Base-by-base conservation (phyloP, 371 early-diverging fungal species). In the Sporodiniella umbellata region DNA sequence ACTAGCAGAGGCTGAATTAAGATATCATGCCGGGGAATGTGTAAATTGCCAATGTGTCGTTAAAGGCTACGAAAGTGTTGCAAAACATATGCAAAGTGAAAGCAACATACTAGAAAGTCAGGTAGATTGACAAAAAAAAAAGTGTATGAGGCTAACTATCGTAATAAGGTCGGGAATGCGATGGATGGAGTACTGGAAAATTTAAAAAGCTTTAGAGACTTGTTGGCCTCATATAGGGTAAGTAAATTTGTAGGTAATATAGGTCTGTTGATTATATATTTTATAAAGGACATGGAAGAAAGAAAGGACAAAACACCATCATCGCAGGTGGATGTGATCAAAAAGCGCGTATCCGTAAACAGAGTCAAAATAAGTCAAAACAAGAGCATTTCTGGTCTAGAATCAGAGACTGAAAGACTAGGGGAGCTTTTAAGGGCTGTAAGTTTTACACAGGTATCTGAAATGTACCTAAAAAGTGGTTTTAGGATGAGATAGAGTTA, bases 401-500 rank as follows among this genome's bases (percentile, higher is more conserved):
- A 75, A 59, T 43, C 64, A 10, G 72, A 75, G 15, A 70, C 68
- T 1, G 60, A 60, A 25, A 62, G 62, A 21, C 33, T 75, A 11
- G 70, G 72, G 22, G 64, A 55, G 25, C 45, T 66, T 1, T 55
- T 75, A 22, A 57, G 58, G 48, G 22, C 60, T 22, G 76, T 75
- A 72, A 51, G 60, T 54, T 39, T 28, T 26, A 7, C 1, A 12
- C n/a, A n/a, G n/a, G n/a, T 39, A 18, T 2, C 1, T 17, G 4
- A 7, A 28, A 28, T 28, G 4, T 28, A 28, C 10, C 30, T 7
- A 28, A 7, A 7, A 10, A 7, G 30, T 28, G 4, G 4, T 28
- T 89, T 87, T 83, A 97, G 95, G 90, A 95, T 90, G 68, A 98
- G 77, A 76, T 85, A 59, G 92, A 94, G 88, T 78, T 96, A 87